These are phyloP conservation scores for Waltergamsia citrina DNA, from an alignment of 2,329 filamentous ascomycete genomes.

Conservation along the genomic window DNA sequence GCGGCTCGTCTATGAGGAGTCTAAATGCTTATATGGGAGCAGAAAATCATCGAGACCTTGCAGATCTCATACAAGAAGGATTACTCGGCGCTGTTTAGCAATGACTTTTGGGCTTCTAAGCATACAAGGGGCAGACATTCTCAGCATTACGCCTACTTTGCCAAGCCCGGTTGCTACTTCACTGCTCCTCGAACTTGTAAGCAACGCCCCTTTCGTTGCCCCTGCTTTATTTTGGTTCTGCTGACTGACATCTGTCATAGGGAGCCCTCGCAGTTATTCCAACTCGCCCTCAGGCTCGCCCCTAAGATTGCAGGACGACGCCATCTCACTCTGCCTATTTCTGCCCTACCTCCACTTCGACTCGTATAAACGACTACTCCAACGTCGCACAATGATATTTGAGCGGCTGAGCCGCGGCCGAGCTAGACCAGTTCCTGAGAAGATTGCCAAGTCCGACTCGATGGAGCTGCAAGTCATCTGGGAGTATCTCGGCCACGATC, in stretches of 20 bases:
- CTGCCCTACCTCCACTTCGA: conserved; percentile 57
- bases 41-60: conserved; percentile 35
- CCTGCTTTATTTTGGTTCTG: neutral
- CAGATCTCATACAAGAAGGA: conserved; percentile 25
- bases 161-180: conserved; percentile 38
- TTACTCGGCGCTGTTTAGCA: conserved; percentile 28
- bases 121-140: conserved; percentile 38
- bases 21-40: neutral
- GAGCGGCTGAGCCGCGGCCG: conserved; percentile 43
- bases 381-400: conserved; percentile 44
- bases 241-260: conserved; percentile 7
- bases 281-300: conserved; percentile 17
- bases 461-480: conserved; percentile 52
- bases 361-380: conserved; percentile 48
- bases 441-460: conserved; percentile 43
- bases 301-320: conserved; percentile 11
- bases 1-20: neutral
- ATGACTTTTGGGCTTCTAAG: conserved; percentile 37
- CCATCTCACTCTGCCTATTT: conserved; percentile 38
- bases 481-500: conserved; percentile 52
- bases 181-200: conserved; percentile 26
- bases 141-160: conserved; percentile 38
- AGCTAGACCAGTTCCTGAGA: conserved; percentile 43
- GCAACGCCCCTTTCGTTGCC: conserved; percentile 3
- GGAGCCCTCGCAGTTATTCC: conserved; percentile 24